Evolutionary conservation across 2,329 filamentous ascomycete species (phyloP).

Genomic region (Alternaria sp.): DNA sequence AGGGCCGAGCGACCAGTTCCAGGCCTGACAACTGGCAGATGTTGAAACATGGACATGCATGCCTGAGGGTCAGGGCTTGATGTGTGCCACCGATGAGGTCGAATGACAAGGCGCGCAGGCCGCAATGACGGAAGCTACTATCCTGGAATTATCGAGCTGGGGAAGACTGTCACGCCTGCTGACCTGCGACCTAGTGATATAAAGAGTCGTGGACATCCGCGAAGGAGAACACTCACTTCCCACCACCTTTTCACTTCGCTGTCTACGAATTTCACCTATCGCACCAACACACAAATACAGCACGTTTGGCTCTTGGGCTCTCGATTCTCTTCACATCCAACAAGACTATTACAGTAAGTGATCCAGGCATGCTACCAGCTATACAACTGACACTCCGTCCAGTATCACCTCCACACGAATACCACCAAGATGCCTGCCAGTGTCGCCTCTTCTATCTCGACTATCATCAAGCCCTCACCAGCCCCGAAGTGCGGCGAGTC

Average conservation of each 20-base stretch:
- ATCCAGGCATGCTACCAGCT: neutral
- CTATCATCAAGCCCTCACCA: constrained; percentile 48
- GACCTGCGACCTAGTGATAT: constrained; percentile 2
- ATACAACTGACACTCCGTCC: neutral
- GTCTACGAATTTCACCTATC: neutral
- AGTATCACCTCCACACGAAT: neutral
- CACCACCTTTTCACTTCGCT: neutral
- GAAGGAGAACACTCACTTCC: neutral
- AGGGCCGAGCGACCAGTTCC: constrained; percentile 18
- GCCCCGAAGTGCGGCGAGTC: constrained; percentile 43
- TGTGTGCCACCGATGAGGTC: neutral
- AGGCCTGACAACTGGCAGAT: constrained; percentile 1
- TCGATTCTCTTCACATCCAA: neutral
- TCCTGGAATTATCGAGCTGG: neutral
- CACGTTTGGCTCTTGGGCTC: neutral
- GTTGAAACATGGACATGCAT: constrained; percentile 12
- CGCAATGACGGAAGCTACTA: constrained; percentile 2
- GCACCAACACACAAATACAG: neutral
- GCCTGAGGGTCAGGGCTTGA: constrained; percentile 9
- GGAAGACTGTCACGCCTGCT: neutral
- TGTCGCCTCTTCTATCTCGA: constrained; percentile 43
- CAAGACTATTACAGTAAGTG: neutral
- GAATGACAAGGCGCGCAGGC: constrained; percentile 12
- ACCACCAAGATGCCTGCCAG: constrained; percentile 40
- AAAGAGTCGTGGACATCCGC: constrained; percentile 6